Base-by-base conservation (phyloP, 768 basidiomycete species). In the Macrolepiota fuliginosa region DNA sequence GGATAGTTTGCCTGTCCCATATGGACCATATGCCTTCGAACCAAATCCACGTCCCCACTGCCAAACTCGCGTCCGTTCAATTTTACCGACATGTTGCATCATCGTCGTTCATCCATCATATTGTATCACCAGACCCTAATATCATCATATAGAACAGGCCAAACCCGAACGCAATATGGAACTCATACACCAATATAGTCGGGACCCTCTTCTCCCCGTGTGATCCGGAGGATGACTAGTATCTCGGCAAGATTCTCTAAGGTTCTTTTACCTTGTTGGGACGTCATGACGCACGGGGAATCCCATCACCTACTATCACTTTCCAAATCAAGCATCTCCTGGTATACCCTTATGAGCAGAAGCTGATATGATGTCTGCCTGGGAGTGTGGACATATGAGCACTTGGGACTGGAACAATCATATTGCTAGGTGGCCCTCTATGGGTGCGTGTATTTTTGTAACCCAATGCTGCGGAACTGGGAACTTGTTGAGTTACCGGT, bases 151-250 rank as follows among this genome's bases (percentile, higher is more conserved):
- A 29, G 36, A 57, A 58, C 27, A 51, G 39, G 12, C 24, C 15
- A 39, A 56, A 40, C 42, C 40, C 54, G 12, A 49, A 24, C 22
- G 19, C 32, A 9, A 27, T 50, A 35, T 49, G 49, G 29, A 47
- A 58, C 35, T 35, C 57, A 50, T 58, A 58, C 22, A 58, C 57
- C 36, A 35, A 58, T 50, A 19, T 27, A 27, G 19, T 15, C n/a
- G 22, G 12, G n/a, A 25, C 29, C 32, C 27, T 24, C 37, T 25
- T 54, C 32, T 29, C 2, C 17, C 29, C 52, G 27, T 46, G 53
- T 42, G 52, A 61, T 61, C 59, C 59, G 59, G 59, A 61, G 25
- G 19, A 15, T 45, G 40, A 19, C 53, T 29, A 61, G 37, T 53
- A 37, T 52, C 50, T 52, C 25, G 13, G 29, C 22, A 25, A 54